These are phyloP conservation scores for Arthroderma sp. DNA, from an alignment of 2,329 filamentous ascomycete species.

Conservation along the genomic window DNA sequence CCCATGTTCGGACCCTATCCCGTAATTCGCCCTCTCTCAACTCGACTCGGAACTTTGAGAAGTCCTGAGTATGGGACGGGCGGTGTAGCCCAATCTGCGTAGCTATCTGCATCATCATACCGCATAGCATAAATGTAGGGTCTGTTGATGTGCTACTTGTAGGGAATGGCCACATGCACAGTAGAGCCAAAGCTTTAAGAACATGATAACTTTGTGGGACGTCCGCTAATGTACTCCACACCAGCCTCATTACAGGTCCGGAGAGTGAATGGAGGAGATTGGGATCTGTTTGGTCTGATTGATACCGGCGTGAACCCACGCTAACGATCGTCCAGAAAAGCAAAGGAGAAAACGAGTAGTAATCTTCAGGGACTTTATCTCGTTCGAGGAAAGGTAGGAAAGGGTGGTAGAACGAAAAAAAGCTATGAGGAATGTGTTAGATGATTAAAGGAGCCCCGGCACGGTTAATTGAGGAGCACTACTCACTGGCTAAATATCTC, in stretches of 20 bases:
- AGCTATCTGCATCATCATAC: conserved; percentile 55
- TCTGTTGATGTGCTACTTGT: conserved; percentile 51
- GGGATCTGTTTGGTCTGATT: conserved; percentile 39
- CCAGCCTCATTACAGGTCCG: conserved; percentile 42
- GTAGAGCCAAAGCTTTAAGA: conserved; percentile 48
- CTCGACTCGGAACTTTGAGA: conserved; percentile 38
- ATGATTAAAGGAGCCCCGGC: not conserved
- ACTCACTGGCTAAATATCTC: conserved; percentile 34
- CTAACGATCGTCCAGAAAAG: conserved; percentile 57
- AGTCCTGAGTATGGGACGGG: conserved; percentile 48
- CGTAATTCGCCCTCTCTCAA: conserved; percentile 49
- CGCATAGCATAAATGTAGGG: conserved; percentile 52
- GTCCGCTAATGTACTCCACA: conserved; percentile 49
- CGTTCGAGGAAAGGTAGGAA: conserved; percentile 51
- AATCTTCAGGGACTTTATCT: conserved; percentile 41
- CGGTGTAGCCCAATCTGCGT: conserved; percentile 54
- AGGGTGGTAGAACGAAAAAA: conserved; percentile 51
- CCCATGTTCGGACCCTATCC: conserved; percentile 54
- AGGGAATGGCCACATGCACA: conserved; percentile 54
- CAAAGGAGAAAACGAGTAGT: conserved; percentile 45
- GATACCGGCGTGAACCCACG: conserved; percentile 48
- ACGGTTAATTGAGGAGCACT: not conserved
- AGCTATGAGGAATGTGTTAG: conserved; percentile 32
- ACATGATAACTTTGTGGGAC: conserved; percentile 52
- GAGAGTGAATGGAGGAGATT: conserved; percentile 39